Evolutionary conservation across 441 rosid species (phyloP), one percentile per base, ranked within the genome.

Genomic region (Hura crepitans): DNA sequence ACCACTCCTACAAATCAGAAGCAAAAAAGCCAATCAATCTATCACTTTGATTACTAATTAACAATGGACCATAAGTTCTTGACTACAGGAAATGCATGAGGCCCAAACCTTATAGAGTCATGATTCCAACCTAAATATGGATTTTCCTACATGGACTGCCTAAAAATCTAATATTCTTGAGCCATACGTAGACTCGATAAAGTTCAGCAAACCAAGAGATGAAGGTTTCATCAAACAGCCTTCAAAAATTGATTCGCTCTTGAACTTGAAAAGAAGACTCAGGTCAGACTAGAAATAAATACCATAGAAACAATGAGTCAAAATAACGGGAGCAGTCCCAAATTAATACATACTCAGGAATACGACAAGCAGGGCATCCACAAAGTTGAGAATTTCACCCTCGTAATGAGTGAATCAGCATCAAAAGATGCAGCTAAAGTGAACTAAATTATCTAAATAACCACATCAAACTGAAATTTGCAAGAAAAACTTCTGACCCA

Each of bases 241-340:
- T 15, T 37, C 22, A 45, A 46, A 49, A 22, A 37, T 14, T 25
- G 39, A 57, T 56, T 20, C 8, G 11, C 7, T 55, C 18, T 42
- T 25, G 63, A 67, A 71, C 31, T 62, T 47, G 33, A 61, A 10
- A 46, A 47, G 65, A 23, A 55, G 57, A 69, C 7, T 47, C 54
- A 43, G 75, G 72, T 72, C 79, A 66, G 43, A 74, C 14, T 27
- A 35, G 66, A 54, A 13, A 42, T 47, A 37, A 22, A 63, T 25
- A 69, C 22, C 46, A 67, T 12, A 45, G 22, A 28, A 61, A 45
- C 18, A 18, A 50, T 5, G 55, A 50, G 11, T 47, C 25, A 25
- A 20, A 17, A 18, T 18, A 65, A 23, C 58, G 59, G 51, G 3
- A 33, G 37, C 35, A 42, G 37, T 61, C 23, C 60, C 65, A 75